A percentile compares a stretch with the other conserved stretches of the same genome.
Conservation (phyloP, 139 green algal species). For the Parachlorella kessleri region DNA sequence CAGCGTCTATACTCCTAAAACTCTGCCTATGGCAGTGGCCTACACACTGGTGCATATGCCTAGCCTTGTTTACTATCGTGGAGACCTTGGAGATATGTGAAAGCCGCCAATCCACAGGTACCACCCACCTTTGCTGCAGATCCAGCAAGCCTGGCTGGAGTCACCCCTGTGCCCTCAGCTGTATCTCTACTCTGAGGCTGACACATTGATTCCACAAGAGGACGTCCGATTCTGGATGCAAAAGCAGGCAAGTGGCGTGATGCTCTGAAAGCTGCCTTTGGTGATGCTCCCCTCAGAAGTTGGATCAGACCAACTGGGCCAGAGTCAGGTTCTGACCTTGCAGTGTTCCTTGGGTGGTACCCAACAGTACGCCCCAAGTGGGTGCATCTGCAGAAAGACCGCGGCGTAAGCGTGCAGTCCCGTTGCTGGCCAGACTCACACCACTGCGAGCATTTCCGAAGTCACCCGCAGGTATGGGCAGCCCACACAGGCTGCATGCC, state of each 20-base stretch:
- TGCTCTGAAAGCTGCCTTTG: neutral
- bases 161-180: conserved; percentile 63
- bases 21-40: neutral
- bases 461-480: conserved; percentile 25
- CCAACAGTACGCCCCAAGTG: neutral
- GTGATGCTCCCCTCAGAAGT: too few relatives aligned
- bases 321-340: neutral
- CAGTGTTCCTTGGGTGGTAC: neutral
- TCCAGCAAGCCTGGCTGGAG: conserved; percentile 17
- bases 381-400: conserved; percentile 6
- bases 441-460: conserved; percentile 45
- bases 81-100: too few relatives aligned
- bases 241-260: conserved; percentile 39
- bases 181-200: conserved; percentile 65
- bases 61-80: too few relatives aligned
- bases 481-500: neutral
- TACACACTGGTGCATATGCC: neutral
- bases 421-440: conserved; percentile 25
- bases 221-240: conserved; percentile 62
- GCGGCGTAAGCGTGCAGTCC: conserved; percentile 14
- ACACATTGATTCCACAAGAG: conserved; percentile 53
- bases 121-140: conserved; percentile 7
- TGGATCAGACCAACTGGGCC: too few relatives aligned
- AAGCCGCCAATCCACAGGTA: too few relatives aligned
- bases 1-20: neutral